Base-by-base conservation (phyloP, 1,139 yeast genomes). In the Kurtzmaniella quercitrusa region DNA sequence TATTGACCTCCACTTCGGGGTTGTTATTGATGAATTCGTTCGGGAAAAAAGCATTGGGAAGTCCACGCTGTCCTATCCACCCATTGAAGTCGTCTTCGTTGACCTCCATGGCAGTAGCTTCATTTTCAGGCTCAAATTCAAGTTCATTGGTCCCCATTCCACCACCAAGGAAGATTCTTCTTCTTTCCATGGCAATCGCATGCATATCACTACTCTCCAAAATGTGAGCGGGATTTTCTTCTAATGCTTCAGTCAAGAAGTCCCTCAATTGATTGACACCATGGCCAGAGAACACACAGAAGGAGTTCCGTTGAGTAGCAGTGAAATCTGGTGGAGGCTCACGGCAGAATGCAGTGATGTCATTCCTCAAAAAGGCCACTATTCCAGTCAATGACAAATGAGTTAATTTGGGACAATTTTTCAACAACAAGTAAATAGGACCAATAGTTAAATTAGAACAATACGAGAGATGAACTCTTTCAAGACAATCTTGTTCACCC, bases 301-400 rank as follows among this genome's bases (percentile, higher is more conserved):
- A 93, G 42, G 88, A 77, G 16, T 85, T 78, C 53, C 84, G 84
- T 63, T 93, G 98, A 55, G 85, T 86, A 47, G 84, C 90, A 46
- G 86, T 90, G 59, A 93, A 91, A 56, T 91, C 98, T 12, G 88
- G 81, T 2, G 98, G 98, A 2, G 98, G 95, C n/a, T 85, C 87
- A 31, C 98, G 83, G 60, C 98, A 91, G 63, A 81, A 91, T 53
- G 80, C 83, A 1, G 94, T 85, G 42, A 93, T 80, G 56, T 93
- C 98, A 16, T 85, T 77, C 49, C 96, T 76, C 59, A 93, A 74
- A 65, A 93, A 93, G 25, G 96, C 87, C 2, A 85, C 76, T 21
- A 93, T 91, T 1, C 98, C 98, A 0, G 98, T 93, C 46, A 85
- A 68, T 11, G 91, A 83, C 45, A 93, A 73, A 66, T 93, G 98